These are phyloP conservation scores for Quercus suber DNA, from an alignment of 306 rosid genomes.

Conservation along the genomic window DNA sequence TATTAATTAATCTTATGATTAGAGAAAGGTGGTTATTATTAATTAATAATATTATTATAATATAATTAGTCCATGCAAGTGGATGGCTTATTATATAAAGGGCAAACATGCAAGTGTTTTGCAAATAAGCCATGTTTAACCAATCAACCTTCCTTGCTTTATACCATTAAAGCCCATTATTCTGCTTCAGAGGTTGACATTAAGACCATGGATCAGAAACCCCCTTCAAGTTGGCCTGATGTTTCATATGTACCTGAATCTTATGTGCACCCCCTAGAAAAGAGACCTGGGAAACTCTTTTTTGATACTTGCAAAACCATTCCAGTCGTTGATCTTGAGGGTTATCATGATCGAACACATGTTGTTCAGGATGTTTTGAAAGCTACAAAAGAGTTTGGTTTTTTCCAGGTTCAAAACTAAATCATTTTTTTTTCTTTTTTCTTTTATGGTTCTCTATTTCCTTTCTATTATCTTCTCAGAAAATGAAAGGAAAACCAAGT, in stretches of 20 bases:
- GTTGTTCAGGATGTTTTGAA: constrained; percentile 34
- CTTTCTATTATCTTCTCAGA: not conserved
- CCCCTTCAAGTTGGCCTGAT: constrained; percentile 40
- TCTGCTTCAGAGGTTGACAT: not conserved
- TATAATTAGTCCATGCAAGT: not conserved
- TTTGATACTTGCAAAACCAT: constrained; percentile 18
- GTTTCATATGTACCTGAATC: constrained; percentile 35
- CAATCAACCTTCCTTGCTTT: not conserved
- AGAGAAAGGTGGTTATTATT: too few relatives aligned
- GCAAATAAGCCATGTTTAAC: not conserved
- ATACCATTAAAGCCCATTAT: not conserved
- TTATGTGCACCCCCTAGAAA: constrained; percentile 42
- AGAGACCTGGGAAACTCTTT: constrained; percentile 27
- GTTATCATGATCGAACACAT: constrained; percentile 17
- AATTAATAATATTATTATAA: not conserved
- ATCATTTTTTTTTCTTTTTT: not conserved
- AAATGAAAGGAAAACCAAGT: not conserved
- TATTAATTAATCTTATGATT: not conserved
- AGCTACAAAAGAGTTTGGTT: constrained; percentile 56
- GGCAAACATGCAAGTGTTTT: not conserved
- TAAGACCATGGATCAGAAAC: constrained; percentile 23
- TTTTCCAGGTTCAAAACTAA: constrained; percentile 52
- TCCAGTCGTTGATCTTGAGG: constrained; percentile 53
- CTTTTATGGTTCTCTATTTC: too few relatives aligned
- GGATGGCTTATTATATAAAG: not conserved